Conservation (phyloP, 179 eudicot genomes). For the Silene vulgaris region DNA sequence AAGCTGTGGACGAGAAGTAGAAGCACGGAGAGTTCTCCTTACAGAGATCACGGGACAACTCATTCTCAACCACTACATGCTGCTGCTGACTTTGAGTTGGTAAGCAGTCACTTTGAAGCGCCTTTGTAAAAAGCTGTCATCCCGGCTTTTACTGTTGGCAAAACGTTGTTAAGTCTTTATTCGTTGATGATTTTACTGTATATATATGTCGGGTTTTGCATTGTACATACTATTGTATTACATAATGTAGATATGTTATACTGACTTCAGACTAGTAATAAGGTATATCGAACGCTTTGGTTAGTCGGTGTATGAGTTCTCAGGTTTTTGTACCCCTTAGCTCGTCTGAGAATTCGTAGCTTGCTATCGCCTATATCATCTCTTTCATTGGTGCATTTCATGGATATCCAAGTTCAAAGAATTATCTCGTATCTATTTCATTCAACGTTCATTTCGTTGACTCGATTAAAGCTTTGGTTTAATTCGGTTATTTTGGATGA, state of each 20-base stretch:
- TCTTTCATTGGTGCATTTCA: not conserved
- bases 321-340: constrained; percentile 16
- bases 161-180: not conserved
- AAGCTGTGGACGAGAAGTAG: constrained; percentile 49
- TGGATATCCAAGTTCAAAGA: not conserved
- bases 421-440: not conserved
- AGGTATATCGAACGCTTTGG: not conserved
- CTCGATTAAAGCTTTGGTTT: too few relatives aligned
- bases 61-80: constrained; percentile 11
- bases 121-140: constrained; percentile 26
- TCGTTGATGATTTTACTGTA: constrained; percentile 24
- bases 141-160: not conserved
- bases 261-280: constrained; percentile 14
- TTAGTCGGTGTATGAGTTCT: constrained; percentile 2
- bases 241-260: constrained; percentile 20
- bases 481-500: too few relatives aligned
- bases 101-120: constrained; percentile 50
- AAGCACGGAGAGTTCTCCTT: constrained; percentile 74
- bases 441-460: not conserved
- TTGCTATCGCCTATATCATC: not conserved
- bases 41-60: constrained; percentile 25
- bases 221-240: constrained; percentile 23
- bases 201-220: constrained; percentile 19
- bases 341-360: constrained; percentile 5
- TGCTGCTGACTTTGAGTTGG: constrained; percentile 45